A percentile compares a stretch with the other conserved stretches of the same genome.
phyloP scores from a whole-genome alignment of 2,329 filamentous ascomycete species.

The Akanthomyces uredinophilus region DNA sequence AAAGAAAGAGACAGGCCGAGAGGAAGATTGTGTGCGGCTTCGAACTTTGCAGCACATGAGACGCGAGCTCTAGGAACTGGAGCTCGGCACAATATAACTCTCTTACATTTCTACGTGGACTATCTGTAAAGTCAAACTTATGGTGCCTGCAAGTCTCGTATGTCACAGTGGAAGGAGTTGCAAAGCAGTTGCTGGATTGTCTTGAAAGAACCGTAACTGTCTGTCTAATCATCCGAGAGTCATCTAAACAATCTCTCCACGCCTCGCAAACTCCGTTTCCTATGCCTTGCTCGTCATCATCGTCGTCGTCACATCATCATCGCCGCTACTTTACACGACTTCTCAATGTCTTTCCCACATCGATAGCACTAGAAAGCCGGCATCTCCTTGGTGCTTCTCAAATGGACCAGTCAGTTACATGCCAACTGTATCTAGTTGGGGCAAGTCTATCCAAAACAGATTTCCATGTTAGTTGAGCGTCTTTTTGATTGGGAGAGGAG shows the following conservation, averaged over 20 bases:
- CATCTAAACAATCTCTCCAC: neutral
- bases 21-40: neutral
- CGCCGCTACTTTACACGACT: neutral
- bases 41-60: neutral
- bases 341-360: no score
- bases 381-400: no score
- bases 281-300: neutral
- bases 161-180: neutral
- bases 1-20: slow-evolving; percentile 6
- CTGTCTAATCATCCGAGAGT: neutral
- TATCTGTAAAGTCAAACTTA: neutral
- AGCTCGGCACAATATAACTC: slow-evolving; percentile 11
- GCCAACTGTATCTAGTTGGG: slow-evolving; percentile 19
- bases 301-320: neutral
- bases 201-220: neutral
- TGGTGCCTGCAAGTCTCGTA: neutral
- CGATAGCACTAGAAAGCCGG: no score
- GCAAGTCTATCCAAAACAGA: neutral
- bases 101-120: slow-evolving; percentile 11
- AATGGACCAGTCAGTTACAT: neutral
- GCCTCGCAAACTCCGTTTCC: neutral
- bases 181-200: neutral
- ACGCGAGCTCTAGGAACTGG: neutral
- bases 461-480: neutral
- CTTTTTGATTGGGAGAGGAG: neutral